Percentiles rank a stretch among this genome's conserved stretches.
Evolutionary conservation across 116 monocot genomes (phyloP).

Genomic region (Papilionanthe hybrid): DNA sequence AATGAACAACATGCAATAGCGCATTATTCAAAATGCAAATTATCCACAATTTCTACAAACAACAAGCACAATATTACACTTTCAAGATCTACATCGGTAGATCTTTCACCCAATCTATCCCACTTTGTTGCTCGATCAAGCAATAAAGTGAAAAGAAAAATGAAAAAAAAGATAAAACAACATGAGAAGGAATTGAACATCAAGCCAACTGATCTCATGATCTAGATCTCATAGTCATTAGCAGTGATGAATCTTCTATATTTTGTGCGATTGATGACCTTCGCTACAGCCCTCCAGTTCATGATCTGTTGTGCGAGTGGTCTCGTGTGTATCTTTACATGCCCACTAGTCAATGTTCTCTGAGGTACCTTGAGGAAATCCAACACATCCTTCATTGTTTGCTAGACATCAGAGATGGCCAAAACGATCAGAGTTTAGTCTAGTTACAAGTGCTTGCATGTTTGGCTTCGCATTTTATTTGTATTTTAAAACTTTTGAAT

Average conservation of each 20-base stretch:
- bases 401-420: neutral
- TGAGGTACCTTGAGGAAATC: constrained; percentile 43
- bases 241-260: constrained; percentile 27
- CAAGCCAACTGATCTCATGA: neutral
- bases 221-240: constrained; percentile 3
- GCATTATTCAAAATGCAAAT: neutral
- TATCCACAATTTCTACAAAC: neutral
- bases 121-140: constrained; percentile 3
- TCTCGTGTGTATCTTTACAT: constrained; percentile 63
- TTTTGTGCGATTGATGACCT: constrained; percentile 29
- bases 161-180: neutral
- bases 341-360: constrained; percentile 29
- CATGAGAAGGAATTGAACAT: neutral
- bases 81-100: neutral
- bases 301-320: constrained; percentile 33
- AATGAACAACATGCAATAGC: neutral
- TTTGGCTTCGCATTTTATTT: too few relatives aligned
- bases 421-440: too few relatives aligned
- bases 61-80: neutral
- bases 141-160: neutral
- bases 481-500: too few relatives aligned
- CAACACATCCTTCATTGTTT: constrained; percentile 37
- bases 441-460: too few relatives aligned
- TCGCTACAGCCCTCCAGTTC: constrained; percentile 41
- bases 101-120: neutral